Percentiles rank a stretch among this genome's conserved stretches.
phyloP scores from a whole-genome alignment of 768 basidiomycete species.

The Mycena floridula region DNA sequence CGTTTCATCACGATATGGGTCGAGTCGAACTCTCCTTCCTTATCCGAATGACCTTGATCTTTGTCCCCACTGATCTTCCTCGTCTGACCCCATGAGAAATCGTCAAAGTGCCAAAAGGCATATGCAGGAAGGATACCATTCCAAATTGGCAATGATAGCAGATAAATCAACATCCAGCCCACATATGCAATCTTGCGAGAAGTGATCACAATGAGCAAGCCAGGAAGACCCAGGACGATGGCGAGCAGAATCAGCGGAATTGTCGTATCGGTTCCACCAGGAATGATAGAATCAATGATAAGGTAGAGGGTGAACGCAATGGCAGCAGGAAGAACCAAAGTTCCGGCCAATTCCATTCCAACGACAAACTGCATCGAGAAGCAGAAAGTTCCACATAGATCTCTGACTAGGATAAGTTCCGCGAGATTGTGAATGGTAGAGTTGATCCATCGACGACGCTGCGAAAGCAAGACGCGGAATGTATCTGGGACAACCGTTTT shows the following conservation, averaged over 20 bases:
- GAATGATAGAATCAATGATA: slow-evolving; percentile 82
- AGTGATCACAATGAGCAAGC: slow-evolving; percentile 92
- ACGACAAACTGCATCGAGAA: slow-evolving; percentile 99
- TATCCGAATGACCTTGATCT: slow-evolving; percentile 71
- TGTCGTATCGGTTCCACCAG: slow-evolving; percentile 68
- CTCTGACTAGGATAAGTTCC: slow-evolving; percentile 91
- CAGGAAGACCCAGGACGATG: slow-evolving; percentile 93
- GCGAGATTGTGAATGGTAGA: slow-evolving; percentile 96
- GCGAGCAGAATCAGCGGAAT: slow-evolving; percentile 91
- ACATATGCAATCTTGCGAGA: slow-evolving; percentile 91
- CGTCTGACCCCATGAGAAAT: slow-evolving; percentile 97
- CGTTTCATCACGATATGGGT: slow-evolving; percentile 97
- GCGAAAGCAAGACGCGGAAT: slow-evolving; percentile 87
- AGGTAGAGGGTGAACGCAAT: slow-evolving; percentile 96
- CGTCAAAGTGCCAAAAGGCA: slow-evolving; percentile 99
- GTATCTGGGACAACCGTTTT: slow-evolving; percentile 98
- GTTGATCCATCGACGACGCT: slow-evolving; percentile 99
- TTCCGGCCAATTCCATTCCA: slow-evolving; percentile 96
- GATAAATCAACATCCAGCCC: slow-evolving; percentile 96
- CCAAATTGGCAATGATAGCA: slow-evolving; percentile 92
- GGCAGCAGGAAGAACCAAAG: slow-evolving; percentile 93
- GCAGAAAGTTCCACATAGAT: slow-evolving; percentile 99
- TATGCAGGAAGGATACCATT: slow-evolving; percentile 94
- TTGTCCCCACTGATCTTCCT: slow-evolving; percentile 74
- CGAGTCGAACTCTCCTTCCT: slow-evolving; percentile 97